Evolutionary conservation across 78 protist species (phyloP), one percentile per base, ranked within the genome.

Genomic region (Reticulomyxa filosa): DNA sequence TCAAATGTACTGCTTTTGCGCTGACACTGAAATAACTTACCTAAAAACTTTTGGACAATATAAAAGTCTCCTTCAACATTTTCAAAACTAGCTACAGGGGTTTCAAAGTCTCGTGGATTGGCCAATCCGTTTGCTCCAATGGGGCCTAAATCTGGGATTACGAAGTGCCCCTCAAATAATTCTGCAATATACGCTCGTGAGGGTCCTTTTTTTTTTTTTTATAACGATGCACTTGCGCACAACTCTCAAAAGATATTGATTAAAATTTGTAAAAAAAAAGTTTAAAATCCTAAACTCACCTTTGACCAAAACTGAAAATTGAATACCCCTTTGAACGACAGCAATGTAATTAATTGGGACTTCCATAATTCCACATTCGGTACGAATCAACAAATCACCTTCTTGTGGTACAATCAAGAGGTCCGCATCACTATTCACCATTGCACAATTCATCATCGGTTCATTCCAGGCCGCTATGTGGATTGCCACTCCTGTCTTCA

Each of bases 121-220:
- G 93, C 91, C 0, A 90, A 77, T 25, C 96, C 96, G 67, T 86
- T 86, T 23, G 96, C 87, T 1, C 79, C 96, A 68, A 90, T 90
- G 32, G 92, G 92, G 23, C 96, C 96, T 22, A 82, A 79, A 34
- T 83, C 89, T 29, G 96, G 96, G 4, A 86, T 26, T 22, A 46
- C 37, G 70, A 84, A 90, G 66, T 86, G 91, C 7, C 75, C 33
- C 29, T 79, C 70, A 62, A 69, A 90, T 7, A 86, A 75, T 57
- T 90, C 96, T 10, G 30, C 38, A 30, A 86, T 61, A 50, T 90
- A 90, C 27, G 93, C 96, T 30, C 94, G 65, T 8, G n/a, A n/a
- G n/a, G n/a, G n/a, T n/a, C n/a, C n/a, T n/a, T n/a, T n/a, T n/a
- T n/a, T n/a, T n/a, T n/a, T 46, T 59, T 13, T 42, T 42, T 42